Evolutionary conservation across 73 alveolate genomes (phyloP).

Genomic region (Blepharisma japonicum): DNA sequence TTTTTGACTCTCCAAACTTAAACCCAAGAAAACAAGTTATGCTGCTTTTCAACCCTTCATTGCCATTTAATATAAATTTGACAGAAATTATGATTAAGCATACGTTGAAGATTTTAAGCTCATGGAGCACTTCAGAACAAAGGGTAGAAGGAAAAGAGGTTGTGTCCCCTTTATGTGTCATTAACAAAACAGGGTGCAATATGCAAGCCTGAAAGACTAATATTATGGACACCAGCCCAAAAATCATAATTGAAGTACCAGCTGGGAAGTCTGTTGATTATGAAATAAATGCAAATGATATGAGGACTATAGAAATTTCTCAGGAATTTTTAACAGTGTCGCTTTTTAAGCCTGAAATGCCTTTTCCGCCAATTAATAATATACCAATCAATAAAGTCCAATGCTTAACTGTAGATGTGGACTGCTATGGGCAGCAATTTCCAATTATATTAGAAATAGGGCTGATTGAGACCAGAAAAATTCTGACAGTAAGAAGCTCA

Average conservation of each 20-base stretch:
- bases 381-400: not conserved
- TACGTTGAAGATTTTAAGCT: not conserved
- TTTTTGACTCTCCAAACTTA: not conserved
- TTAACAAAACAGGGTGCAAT: conserved; percentile 13
- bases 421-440: not conserved
- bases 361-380: not conserved
- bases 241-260: not conserved
- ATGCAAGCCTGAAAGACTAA: not conserved
- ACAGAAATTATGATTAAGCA: conserved; percentile 28
- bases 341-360: not conserved
- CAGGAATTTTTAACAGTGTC: not conserved
- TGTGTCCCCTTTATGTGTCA: not conserved
- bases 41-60: not conserved
- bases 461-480: not conserved
- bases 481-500: not conserved
- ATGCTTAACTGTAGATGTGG: conserved; percentile 5
- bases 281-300: conserved; percentile 3
- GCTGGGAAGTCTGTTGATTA: not conserved
- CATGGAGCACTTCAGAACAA: not conserved
- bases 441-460: not conserved
- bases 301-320: conserved; percentile 14
- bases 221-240: not conserved
- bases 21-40: not conserved
- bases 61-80: conserved; percentile 30
- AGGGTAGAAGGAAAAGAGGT: not conserved